A percentile compares a stretch with the other conserved stretches of the same genome.
phyloP scores from a whole-genome alignment of 441 rosid genomes.

The Sinapis alba region DNA sequence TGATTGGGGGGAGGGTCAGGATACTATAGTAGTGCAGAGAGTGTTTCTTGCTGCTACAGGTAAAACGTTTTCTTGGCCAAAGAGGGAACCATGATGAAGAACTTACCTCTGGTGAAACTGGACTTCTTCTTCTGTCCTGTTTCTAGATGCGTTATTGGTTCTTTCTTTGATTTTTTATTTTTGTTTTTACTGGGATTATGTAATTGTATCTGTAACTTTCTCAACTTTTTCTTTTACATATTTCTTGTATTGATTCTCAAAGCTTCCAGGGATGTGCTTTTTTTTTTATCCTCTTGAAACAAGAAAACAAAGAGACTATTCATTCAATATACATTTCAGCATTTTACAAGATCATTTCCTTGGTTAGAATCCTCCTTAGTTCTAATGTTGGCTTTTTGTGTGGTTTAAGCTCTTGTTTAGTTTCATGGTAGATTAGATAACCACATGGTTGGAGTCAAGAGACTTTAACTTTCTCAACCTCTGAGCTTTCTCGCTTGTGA shows the following conservation, averaged over 20 bases:
- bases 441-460: conserved; percentile 19
- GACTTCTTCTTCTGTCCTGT: conserved; percentile 43
- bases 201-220: conserved; percentile 40
- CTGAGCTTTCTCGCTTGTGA: conserved; percentile 45
- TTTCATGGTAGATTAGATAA: conserved; percentile 16
- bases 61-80: conserved; percentile 17
- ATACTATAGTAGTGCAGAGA: conserved; percentile 38
- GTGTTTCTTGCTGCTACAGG: conserved; percentile 43
- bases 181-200: conserved; percentile 25
- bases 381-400: neutral
- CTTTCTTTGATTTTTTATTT: conserved; percentile 17
- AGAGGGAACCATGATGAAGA: conserved; percentile 31
- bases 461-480: conserved; percentile 11
- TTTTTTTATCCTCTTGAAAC: conserved; percentile 36
- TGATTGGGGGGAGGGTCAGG: conserved; percentile 27
- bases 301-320: conserved; percentile 28
- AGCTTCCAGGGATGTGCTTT: conserved; percentile 37
- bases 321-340: neutral
- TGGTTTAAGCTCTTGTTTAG: conserved; percentile 2
- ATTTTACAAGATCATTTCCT: neutral
- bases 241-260: conserved; percentile 39
- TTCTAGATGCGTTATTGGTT: conserved; percentile 39
- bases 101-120: conserved; percentile 41
- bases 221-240: conserved; percentile 31
- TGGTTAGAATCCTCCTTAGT: neutral